These are phyloP conservation scores for Betula pendula DNA, from an alignment of 306 rosid genomes.

Conservation along the genomic window DNA sequence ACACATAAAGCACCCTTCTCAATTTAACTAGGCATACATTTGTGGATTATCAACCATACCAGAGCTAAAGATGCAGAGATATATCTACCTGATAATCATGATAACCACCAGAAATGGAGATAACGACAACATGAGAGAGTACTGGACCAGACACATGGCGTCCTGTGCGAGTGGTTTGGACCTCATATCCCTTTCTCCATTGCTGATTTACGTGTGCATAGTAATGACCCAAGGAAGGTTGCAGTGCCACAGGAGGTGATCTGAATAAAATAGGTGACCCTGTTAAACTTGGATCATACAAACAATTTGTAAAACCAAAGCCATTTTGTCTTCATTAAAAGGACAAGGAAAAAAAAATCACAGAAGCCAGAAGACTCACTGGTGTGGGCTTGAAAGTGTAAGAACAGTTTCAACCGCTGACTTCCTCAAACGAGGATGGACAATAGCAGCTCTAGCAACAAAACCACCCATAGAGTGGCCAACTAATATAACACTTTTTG, in stretches of 20 bases:
- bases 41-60: slow-evolving; percentile 10
- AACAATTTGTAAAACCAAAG: slow-evolving; percentile 22
- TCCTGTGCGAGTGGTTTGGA: slow-evolving; percentile 61
- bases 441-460: slow-evolving; percentile 95
- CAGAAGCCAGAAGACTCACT: slow-evolving; percentile 48
- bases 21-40: slow-evolving; percentile 22
- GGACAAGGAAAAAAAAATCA: not conserved
- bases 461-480: slow-evolving; percentile 99
- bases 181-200: slow-evolving; percentile 87
- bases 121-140: slow-evolving; percentile 80
- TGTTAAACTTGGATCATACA: slow-evolving; percentile 42
- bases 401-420: slow-evolving; percentile 89
- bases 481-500: slow-evolving; percentile 92
- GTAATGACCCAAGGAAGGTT: slow-evolving; percentile 93
- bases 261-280: slow-evolving; percentile 57
- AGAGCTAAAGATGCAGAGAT: slow-evolving; percentile 11
- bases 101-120: slow-evolving; percentile 87
- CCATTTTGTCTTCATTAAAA: not conserved
- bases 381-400: slow-evolving; percentile 94
- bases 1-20: slow-evolving; percentile 25
- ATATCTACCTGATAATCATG: slow-evolving; percentile 84
- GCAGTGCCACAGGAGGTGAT: slow-evolving; percentile 96
- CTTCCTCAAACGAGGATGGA: slow-evolving; percentile 77
- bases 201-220: slow-evolving; percentile 70
- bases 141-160: slow-evolving; percentile 60